Conservation (phyloP, 2,329 filamentous ascomycete genomes). For the Phyllosticta citrichinensis region DNA sequence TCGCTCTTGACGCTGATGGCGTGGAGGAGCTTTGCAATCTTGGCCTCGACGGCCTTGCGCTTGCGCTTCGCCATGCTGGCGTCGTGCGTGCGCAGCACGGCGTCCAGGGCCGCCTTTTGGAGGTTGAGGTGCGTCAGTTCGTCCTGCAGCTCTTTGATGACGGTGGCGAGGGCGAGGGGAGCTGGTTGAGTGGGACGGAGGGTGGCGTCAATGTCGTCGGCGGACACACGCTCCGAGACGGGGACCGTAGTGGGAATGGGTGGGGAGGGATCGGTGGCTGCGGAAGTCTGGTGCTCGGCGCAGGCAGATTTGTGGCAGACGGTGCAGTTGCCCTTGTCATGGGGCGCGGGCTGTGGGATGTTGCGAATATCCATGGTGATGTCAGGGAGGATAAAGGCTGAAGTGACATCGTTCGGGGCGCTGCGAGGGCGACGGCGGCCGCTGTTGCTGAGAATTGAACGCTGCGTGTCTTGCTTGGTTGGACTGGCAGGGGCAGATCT, state of each 20-base stretch:
- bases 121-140: slow-evolving; percentile 69
- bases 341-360: slow-evolving; percentile 24
- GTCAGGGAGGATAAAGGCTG: slow-evolving; percentile 54
- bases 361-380: slow-evolving; percentile 41
- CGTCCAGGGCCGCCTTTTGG: slow-evolving; percentile 54
- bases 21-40: slow-evolving; percentile 52
- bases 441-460: slow-evolving; percentile 40
- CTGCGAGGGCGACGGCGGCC: slow-evolving; percentile 42
- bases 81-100: slow-evolving; percentile 17
- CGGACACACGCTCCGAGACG: slow-evolving; percentile 39
- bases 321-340: slow-evolving; percentile 46
- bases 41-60: slow-evolving; percentile 49
- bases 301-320: slow-evolving; percentile 41
- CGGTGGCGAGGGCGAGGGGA: slow-evolving; percentile 63
- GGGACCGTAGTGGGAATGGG: slow-evolving; percentile 38
- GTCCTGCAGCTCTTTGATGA: slow-evolving; percentile 72
- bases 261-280: slow-evolving; percentile 12
- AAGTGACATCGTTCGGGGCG: slow-evolving; percentile 47
- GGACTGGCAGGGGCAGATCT: slow-evolving; percentile 9
- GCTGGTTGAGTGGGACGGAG: slow-evolving; percentile 56
- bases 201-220: slow-evolving; percentile 47
- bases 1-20: slow-evolving; percentile 64
- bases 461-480: slow-evolving; percentile 29
- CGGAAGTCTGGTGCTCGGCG: slow-evolving; percentile 18
- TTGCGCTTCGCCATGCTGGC: slow-evolving; percentile 55